Percentiles rank a stretch among this genome's conserved stretches.
phyloP scores from a whole-genome alignment of 2,329 filamentous ascomycete species.

The Pyrenophora teres region DNA sequence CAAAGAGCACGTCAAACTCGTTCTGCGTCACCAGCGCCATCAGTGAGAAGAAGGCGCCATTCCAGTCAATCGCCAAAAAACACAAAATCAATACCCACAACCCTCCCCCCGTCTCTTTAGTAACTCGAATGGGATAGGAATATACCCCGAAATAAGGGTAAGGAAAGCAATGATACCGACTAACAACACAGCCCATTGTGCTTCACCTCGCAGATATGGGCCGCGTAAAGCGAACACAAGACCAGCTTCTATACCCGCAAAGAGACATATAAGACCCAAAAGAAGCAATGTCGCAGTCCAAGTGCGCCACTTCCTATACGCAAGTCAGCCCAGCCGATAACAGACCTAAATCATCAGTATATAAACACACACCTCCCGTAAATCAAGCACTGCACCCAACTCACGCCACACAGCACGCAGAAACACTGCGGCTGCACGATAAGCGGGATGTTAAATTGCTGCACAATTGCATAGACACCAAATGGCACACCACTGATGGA shows the following conservation, averaged over 20 bases:
- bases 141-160: slow-evolving; percentile 58
- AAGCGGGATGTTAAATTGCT: slow-evolving; percentile 50
- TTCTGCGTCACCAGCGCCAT: slow-evolving; percentile 63
- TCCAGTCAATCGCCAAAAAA: slow-evolving; percentile 63
- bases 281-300: slow-evolving; percentile 36
- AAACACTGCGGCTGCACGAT: slow-evolving; percentile 57
- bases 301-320: slow-evolving; percentile 44
- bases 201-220: slow-evolving; percentile 54
- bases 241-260: slow-evolving; percentile 58
- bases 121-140: slow-evolving; percentile 64
- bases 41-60: slow-evolving; percentile 65
- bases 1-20: slow-evolving; percentile 63
- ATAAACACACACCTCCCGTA: slow-evolving; percentile 49
- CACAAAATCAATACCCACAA: slow-evolving; percentile 62
- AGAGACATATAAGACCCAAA: slow-evolving; percentile 39
- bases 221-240: slow-evolving; percentile 61
- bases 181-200: slow-evolving; percentile 56
- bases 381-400: slow-evolving; percentile 55
- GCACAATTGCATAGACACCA: slow-evolving; percentile 62
- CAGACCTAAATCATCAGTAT: too few species aligned
- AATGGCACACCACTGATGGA: slow-evolving; percentile 68
- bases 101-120: slow-evolving; percentile 64
- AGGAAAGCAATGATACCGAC: slow-evolving; percentile 62
- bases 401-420: slow-evolving; percentile 51
- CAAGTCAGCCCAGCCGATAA: background rate